Evolutionary conservation across 768 basidiomycete species (phyloP).

Genomic region (Xerocomellus dryophilus): DNA sequence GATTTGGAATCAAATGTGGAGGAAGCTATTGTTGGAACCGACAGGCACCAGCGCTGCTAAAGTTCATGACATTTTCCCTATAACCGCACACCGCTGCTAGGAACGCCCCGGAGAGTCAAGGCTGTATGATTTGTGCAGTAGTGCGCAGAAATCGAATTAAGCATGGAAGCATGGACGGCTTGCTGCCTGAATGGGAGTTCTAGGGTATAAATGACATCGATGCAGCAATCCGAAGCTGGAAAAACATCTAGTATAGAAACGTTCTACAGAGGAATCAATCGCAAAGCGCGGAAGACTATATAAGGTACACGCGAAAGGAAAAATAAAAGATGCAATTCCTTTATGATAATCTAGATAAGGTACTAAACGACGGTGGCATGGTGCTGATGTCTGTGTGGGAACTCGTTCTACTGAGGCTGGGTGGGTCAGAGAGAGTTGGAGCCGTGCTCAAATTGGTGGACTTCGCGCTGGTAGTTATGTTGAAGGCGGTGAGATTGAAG

Average conservation of each 20-base stretch:
- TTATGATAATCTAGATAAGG: conserved; percentile 3
- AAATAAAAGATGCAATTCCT: not conserved
- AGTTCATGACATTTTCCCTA: too few species aligned
- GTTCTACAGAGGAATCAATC: not conserved
- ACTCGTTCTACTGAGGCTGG: conserved; percentile 3
- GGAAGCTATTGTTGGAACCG: too few species aligned
- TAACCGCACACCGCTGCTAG: not conserved
- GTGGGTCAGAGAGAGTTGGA: not conserved
- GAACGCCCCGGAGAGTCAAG: not conserved
- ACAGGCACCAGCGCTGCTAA: not conserved
- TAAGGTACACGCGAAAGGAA: not conserved
- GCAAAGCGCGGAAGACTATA: not conserved
- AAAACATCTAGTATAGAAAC: not conserved
- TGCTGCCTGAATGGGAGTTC: too few species aligned
- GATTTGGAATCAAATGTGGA: not conserved
- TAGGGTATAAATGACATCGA: not conserved
- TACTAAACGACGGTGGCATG: conserved; percentile 14
- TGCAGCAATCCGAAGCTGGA: not conserved
- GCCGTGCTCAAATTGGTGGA: not conserved
- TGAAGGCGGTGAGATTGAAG: conserved; percentile 17
- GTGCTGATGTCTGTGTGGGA: conserved; percentile 16
- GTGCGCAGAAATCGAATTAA: too few species aligned
- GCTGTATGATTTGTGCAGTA: not conserved
- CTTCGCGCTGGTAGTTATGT: conserved; percentile 3
- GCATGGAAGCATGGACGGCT: not conserved